Conservation (phyloP, 2,329 filamentous ascomycete genomes). For the Cordyceps cateniannulata region DNA sequence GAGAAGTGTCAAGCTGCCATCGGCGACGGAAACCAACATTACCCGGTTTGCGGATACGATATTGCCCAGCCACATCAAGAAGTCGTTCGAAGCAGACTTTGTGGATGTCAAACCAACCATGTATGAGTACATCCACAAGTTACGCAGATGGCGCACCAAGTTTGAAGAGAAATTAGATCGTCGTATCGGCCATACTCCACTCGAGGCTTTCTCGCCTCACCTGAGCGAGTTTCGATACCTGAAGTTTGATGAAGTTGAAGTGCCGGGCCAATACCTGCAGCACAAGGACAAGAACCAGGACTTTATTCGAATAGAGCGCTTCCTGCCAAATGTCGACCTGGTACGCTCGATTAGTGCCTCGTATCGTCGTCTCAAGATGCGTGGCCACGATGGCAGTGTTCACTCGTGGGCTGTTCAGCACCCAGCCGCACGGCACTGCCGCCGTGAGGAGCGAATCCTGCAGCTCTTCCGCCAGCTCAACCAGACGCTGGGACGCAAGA, state of each 20-base stretch:
- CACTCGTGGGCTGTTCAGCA: constrained; percentile 96
- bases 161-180: constrained; percentile 97
- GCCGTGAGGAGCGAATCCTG: constrained; percentile 88
- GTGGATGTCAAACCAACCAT: constrained; percentile 92
- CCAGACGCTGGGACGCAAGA: constrained; percentile 81
- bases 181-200: constrained; percentile 61
- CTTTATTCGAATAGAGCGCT: constrained; percentile 94
- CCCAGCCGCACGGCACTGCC: constrained; percentile 83
- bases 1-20: constrained; percentile 82
- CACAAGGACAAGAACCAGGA: constrained; percentile 99
- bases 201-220: constrained; percentile 84
- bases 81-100: constrained; percentile 96
- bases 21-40: constrained; percentile 91
- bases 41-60: constrained; percentile 95
- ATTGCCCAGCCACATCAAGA: constrained; percentile 86
- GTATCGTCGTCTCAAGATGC: constrained; percentile 88
- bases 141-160: constrained; percentile 92
- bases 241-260: constrained; percentile 97
- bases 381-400: constrained; percentile 94
- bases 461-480: constrained; percentile 98
- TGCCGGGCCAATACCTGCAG: constrained; percentile 93
- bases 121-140: constrained; percentile 96
- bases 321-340: constrained; percentile 89
- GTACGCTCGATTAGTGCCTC: constrained; percentile 87
- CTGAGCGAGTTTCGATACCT: constrained; percentile 95